A percentile compares a stretch with the other conserved stretches of the same genome.
Conservation (phyloP, 1,284 basidiomycete genomes). For the Cystobasidiaceae sp. region DNA sequence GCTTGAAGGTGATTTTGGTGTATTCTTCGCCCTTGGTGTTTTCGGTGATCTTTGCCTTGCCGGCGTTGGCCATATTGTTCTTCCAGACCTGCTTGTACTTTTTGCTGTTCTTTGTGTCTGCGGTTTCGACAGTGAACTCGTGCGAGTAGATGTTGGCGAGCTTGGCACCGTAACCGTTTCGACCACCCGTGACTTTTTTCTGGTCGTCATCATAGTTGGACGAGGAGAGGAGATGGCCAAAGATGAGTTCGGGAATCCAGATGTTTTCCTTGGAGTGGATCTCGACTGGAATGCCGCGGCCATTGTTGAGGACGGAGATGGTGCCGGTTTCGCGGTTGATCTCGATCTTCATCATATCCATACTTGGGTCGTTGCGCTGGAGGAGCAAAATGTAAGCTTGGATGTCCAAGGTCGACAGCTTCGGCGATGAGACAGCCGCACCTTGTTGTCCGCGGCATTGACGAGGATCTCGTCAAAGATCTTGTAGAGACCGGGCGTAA, state of each 20-base stretch:
- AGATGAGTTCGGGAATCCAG: conserved; percentile 96
- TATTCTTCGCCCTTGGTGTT: conserved; percentile 81
- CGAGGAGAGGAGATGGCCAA: conserved; percentile 89
- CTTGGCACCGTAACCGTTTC: conserved; percentile 98
- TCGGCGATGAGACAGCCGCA: conserved; percentile 42
- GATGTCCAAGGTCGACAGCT: neutral
- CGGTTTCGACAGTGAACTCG: conserved; percentile 96
- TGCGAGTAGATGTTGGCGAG: conserved; percentile 97
- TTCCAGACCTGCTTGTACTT: conserved; percentile 96
- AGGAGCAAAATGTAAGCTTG: neutral
- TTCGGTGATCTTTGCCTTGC: conserved; percentile 86
- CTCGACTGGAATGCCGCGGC: conserved; percentile 92
- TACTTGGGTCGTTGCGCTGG: conserved; percentile 79
- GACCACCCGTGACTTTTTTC: conserved; percentile 89
- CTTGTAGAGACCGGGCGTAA: conserved; percentile 98
- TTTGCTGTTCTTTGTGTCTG: conserved; percentile 75
- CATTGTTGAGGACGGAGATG: conserved; percentile 95
- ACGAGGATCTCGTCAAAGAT: conserved; percentile 99
- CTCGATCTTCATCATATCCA: conserved; percentile 82
- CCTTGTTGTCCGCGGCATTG: conserved; percentile 99
- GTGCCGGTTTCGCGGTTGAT: conserved; percentile 77
- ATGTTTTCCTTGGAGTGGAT: conserved; percentile 89
- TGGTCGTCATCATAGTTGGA: conserved; percentile 99
- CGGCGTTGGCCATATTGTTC: conserved; percentile 85
- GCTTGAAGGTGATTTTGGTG: conserved; percentile 91